Conservation (phyloP, 768 basidiomycete genomes). For the Tulasnella sp. region DNA sequence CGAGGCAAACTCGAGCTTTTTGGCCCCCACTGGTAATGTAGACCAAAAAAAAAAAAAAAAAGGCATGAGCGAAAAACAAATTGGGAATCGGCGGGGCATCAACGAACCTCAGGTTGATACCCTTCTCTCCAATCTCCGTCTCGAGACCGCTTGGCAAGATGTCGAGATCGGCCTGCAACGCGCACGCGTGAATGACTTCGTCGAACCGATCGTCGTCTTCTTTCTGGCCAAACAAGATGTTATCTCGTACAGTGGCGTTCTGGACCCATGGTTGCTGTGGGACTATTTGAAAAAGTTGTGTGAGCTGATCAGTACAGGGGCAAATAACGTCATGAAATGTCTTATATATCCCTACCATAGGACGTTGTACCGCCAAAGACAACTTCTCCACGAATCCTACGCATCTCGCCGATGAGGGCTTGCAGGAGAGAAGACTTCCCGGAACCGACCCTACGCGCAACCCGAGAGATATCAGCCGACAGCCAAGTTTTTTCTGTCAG, state of each 20-base stretch:
- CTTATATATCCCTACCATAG: too few relatives aligned
- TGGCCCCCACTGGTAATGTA: slow-evolving; percentile 4
- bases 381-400: too few relatives aligned
- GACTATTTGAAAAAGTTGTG: too few relatives aligned
- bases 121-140: slow-evolving; percentile 29
- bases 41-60: too few relatives aligned
- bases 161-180: slow-evolving; percentile 27
- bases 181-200: slow-evolving; percentile 18
- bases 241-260: slow-evolving; percentile 26
- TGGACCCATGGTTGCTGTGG: slow-evolving; percentile 36
- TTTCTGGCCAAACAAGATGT: slow-evolving; percentile 29
- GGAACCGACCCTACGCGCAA: slow-evolving; percentile 34
- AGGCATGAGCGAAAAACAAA: slow-evolving; percentile 13
- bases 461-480: too few relatives aligned
- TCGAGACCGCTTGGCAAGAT: slow-evolving; percentile 28
- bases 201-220: slow-evolving; percentile 27
- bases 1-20: slow-evolving; percentile 60
- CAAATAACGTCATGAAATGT: too few relatives aligned
- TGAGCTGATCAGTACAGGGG: too few relatives aligned
- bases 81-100: too few relatives aligned
- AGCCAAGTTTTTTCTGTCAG: too few relatives aligned
- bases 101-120: slow-evolving; percentile 18
- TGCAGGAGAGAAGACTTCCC: slow-evolving; percentile 36
- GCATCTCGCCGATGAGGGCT: too few relatives aligned
- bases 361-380: too few relatives aligned